Evolutionary conservation across 2,329 filamentous ascomycete species (phyloP), one percentile per base, ranked within the genome.

Genomic region (Trichoderma polysporum): DNA sequence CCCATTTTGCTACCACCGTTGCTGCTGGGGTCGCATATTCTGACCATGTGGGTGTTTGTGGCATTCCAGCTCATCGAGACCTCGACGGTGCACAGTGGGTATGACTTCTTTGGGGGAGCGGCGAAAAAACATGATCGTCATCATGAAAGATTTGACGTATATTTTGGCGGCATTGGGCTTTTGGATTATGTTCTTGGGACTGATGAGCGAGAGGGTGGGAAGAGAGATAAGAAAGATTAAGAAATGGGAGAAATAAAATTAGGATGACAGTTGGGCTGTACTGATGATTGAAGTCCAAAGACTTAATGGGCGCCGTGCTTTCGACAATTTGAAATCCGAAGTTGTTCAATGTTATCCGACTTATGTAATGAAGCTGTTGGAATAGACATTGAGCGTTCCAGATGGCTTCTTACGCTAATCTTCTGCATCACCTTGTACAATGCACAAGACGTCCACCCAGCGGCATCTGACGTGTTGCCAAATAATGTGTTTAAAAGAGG

Each of bases 41-140:
- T 87, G n/a, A 85, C 84, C 0, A 79, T 84, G 71, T 86, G 83
- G 82, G 69, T 73, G 1, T 87, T 85, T 68, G 68, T 86, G 50
- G 80, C 77, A 0, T 79, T 76, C 15, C 81, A 83, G 74, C 76
- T 87, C 5, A 66, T 83, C 2, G 82, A 86, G 73, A 86, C 85
- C 52, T 77, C 79, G 3, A 83, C 81, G 0, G 85, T 86, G 63
- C 85, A 88, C 73, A 86, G 83, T 68, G 86, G 85, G 7, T 87
- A 85, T 72, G 84, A 87, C 60, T 86, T 86, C 69, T 79, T 85
- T 17, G 71, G 66, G 68, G 79, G 78, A 66, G 79, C 72, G 63
- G 84, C 84, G 0, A 77, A 76, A 69, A 81, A 80, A 73, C 85
- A 88, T 74, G 86, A 88, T 74, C 73, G 81, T 33, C 86, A 88